Conservation (phyloP, 768 basidiomycete species). For the Cantharellus anzutake region DNA sequence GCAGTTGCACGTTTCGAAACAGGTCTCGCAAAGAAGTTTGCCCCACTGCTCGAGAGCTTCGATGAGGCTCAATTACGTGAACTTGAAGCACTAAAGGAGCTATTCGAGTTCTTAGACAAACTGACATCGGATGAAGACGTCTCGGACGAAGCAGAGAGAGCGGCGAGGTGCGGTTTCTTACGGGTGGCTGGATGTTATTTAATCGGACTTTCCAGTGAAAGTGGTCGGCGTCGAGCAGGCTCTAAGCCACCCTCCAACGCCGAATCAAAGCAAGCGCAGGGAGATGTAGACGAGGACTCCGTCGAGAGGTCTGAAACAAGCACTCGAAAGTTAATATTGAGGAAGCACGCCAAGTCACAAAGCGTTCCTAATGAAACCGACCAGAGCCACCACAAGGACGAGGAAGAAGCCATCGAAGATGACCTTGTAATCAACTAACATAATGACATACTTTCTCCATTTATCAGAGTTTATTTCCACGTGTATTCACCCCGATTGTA, state of each 20-base stretch:
- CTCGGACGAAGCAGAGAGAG: neutral
- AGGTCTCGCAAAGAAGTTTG: constrained; percentile 48
- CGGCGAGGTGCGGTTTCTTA: neutral
- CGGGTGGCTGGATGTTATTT: no score
- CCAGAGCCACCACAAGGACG: neutral
- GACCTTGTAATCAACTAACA: neutral
- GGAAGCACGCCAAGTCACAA: no score
- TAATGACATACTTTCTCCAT: neutral
- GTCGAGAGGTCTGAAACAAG: neutral
- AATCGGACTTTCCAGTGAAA: no score
- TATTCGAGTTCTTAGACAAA: constrained; percentile 56
- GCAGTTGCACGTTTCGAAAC: constrained; percentile 55
- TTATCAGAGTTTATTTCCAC: no score
- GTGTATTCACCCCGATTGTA: no score
- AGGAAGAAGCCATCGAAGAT: neutral
- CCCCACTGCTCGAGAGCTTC: constrained; percentile 48
- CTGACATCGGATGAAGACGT: constrained; percentile 31
- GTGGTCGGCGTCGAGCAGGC: neutral
- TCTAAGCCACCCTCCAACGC: neutral
- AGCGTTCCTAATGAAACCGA: neutral
- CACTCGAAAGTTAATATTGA: no score
- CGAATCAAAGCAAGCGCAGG: neutral
- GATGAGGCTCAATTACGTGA: constrained; percentile 52
- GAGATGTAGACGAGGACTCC: neutral
- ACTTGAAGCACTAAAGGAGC: constrained; percentile 37